Percentiles rank a stretch among this genome's conserved stretches.
Conservation (phyloP, 2,329 filamentous ascomycete species). For the Pyrenophora seminiperda region DNA sequence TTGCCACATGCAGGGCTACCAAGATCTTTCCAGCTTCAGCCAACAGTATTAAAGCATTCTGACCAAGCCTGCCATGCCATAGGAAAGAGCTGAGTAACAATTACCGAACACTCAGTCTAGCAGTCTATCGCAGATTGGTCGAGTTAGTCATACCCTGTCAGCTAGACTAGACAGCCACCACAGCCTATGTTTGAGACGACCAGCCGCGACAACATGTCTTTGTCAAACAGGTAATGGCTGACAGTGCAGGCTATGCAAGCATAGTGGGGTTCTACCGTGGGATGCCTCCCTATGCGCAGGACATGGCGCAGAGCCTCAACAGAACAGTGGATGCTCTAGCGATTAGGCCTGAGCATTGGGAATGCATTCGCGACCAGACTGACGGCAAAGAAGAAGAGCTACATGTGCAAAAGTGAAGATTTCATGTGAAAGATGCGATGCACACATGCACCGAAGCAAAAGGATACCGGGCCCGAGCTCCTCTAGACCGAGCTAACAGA, state of each 20-base stretch:
- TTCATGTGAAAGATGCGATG: not conserved
- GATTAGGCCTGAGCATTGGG: not conserved
- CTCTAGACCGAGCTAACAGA: slow-evolving; percentile 11
- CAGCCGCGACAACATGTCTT: slow-evolving; percentile 13
- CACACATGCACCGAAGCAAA: slow-evolving; percentile 2
- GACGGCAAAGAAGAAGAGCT: not conserved
- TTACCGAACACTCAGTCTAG: slow-evolving; percentile 3
- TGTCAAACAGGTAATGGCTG: slow-evolving; percentile 34
- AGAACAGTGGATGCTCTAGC: not conserved
- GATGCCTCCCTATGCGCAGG: not conserved
- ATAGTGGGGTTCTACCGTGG: slow-evolving; percentile 6
- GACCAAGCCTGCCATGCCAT: not conserved
- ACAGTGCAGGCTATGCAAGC: slow-evolving; percentile 30
- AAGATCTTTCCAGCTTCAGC: slow-evolving; percentile 4
- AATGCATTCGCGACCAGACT: not conserved
- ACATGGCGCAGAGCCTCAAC: not conserved
- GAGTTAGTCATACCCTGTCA: not conserved
- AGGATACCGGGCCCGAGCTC: slow-evolving; percentile 20
- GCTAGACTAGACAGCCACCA: not conserved
- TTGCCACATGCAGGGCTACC: slow-evolving; percentile 15
- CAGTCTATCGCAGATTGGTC: not conserved
- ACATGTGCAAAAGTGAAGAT: not conserved
- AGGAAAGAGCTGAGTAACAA: slow-evolving; percentile 23
- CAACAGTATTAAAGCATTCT: slow-evolving; percentile 2
- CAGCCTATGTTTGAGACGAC: not conserved